Conservation (phyloP, 176 grass and related monocot species). For the Carex pumila region DNA sequence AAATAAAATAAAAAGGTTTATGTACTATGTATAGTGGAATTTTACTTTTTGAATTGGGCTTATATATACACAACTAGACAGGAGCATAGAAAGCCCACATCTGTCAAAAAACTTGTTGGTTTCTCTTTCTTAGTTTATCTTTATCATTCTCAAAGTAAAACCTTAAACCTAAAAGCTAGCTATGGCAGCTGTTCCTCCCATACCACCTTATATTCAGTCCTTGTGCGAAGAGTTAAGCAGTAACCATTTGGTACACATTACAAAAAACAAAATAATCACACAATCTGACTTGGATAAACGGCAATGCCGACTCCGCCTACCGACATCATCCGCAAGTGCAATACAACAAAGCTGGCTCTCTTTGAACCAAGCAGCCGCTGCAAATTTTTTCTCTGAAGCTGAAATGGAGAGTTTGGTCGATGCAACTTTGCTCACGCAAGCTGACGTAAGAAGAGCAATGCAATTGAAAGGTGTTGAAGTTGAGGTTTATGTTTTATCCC, state of each 20-base stretch:
- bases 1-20: too few relatives aligned
- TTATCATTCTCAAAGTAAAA: too few relatives aligned
- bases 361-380: background rate
- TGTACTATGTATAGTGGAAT: too few relatives aligned
- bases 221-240: background rate
- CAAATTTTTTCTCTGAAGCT: background rate
- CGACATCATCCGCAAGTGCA: background rate
- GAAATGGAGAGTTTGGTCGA: background rate
- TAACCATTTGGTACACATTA: background rate
- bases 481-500: background rate
- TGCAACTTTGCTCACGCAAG: background rate
- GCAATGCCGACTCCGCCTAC: background rate
- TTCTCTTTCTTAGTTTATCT: too few relatives aligned
- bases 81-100: too few relatives aligned
- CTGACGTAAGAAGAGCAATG: background rate
- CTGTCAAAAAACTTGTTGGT: too few relatives aligned
- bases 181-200: background rate
- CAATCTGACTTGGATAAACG: background rate
- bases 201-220: background rate
- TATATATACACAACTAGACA: too few relatives aligned
- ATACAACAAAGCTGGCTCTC: background rate
- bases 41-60: too few relatives aligned
- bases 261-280: background rate
- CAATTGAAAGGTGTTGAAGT: background rate
- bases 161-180: background rate